Conservation (phyloP, 345 rosid genomes). For the Reutealis trisperma region DNA sequence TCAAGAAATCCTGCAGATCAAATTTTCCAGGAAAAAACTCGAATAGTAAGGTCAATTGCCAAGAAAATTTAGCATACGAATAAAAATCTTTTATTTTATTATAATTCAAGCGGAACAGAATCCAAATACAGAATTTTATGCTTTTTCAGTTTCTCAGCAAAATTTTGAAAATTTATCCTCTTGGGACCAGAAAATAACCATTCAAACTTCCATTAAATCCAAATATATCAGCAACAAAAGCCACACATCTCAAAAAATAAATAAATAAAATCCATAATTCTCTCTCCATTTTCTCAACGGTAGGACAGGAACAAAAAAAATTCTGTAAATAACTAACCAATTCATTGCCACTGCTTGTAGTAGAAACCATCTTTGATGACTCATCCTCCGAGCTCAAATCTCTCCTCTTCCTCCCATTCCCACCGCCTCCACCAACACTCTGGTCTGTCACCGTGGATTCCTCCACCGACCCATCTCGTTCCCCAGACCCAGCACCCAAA, state of each 20-base stretch:
- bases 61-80: neutral
- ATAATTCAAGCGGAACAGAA: too few species aligned
- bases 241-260: neutral
- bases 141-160: neutral
- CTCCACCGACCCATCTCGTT: slow-evolving; percentile 59
- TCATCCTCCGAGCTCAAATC: slow-evolving; percentile 77
- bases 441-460: slow-evolving; percentile 83
- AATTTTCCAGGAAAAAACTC: neutral
- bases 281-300: neutral
- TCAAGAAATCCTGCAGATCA: too few species aligned
- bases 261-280: too few species aligned
- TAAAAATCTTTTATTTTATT: neutral
- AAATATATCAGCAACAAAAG: neutral
- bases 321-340: slow-evolving; percentile 49
- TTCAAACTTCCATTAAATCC: neutral
- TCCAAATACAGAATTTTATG: too few species aligned
- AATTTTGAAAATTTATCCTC: neutral
- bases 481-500: slow-evolving; percentile 25
- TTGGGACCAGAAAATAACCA: neutral
- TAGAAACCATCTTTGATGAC: slow-evolving; percentile 71
- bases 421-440: slow-evolving; percentile 50
- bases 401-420: slow-evolving; percentile 59
- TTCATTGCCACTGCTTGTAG: slow-evolving; percentile 65
- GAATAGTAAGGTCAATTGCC: neutral
- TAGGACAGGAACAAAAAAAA: neutral